Conservation (phyloP, 2,329 filamentous ascomycete genomes). For the Monosporascus sp. region DNA sequence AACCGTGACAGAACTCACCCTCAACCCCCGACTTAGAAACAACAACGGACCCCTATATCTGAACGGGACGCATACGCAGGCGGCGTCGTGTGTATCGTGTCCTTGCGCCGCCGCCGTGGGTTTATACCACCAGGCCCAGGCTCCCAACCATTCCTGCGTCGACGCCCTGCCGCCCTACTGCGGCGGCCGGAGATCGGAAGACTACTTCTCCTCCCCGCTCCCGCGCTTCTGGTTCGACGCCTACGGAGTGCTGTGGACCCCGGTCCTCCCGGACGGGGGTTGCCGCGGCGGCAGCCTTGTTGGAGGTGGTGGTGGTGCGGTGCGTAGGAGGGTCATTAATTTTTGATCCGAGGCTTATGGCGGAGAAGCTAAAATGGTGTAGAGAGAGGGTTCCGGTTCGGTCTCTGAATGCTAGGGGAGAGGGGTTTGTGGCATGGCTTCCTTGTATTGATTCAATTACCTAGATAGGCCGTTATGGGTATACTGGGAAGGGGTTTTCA, state of each 20-base stretch:
- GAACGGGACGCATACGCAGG: background rate
- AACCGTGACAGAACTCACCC: background rate
- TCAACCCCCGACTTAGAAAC: background rate
- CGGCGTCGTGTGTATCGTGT: background rate
- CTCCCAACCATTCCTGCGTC: background rate
- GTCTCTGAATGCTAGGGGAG: too few species aligned
- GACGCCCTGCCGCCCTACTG: background rate
- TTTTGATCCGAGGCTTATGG: background rate
- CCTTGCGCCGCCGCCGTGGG: background rate
- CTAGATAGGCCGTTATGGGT: too few species aligned
- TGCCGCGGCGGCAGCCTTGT: background rate
- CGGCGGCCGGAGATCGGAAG: conserved; percentile 1
- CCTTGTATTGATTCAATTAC: too few species aligned
- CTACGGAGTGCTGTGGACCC: background rate
- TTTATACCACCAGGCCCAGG: background rate
- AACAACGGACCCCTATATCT: background rate
- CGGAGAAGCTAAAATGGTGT: too few species aligned
- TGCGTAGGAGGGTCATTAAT: background rate
- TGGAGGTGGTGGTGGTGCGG: background rate
- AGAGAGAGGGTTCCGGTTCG: too few species aligned
- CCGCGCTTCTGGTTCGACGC: background rate
- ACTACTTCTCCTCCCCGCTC: background rate
- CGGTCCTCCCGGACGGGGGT: background rate
- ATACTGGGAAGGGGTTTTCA: too few species aligned
- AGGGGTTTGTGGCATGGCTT: too few species aligned